A percentile compares a stretch with the other conserved stretches of the same genome.
Conservation (phyloP, 768 basidiomycete genomes). For the Mycena indigotica region DNA sequence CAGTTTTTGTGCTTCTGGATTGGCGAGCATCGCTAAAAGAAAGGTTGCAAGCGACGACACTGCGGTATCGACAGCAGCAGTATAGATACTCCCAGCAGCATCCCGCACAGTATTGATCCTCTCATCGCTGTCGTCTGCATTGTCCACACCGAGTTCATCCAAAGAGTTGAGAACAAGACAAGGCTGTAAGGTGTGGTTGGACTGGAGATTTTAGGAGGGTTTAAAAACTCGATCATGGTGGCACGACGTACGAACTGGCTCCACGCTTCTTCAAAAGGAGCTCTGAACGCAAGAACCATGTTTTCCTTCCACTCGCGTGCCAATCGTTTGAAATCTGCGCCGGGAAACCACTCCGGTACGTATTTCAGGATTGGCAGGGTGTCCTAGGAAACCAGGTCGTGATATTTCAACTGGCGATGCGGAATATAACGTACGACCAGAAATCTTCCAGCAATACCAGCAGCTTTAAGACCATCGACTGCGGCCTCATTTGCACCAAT, state of each 20-base stretch:
- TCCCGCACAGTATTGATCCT: background rate
- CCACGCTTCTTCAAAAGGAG: background rate
- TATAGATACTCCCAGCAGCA: background rate
- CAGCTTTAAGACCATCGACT: background rate
- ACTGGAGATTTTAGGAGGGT: background rate
- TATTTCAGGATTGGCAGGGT: background rate
- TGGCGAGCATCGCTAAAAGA: slow-evolving; percentile 24
- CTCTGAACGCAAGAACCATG: background rate
- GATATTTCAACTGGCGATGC: background rate
- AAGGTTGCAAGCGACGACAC: slow-evolving; percentile 22
- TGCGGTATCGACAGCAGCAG: background rate
- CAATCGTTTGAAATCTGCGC: background rate
- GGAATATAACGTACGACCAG: background rate
- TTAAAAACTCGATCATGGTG: background rate
- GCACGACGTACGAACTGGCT: background rate
- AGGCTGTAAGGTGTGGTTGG: background rate
- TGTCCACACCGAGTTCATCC: background rate
- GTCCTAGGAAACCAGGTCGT: background rate
- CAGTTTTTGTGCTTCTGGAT: slow-evolving; percentile 24
- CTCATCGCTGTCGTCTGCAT: background rate
- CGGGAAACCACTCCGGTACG: background rate
- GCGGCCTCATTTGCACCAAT: background rate
- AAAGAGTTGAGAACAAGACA: background rate
- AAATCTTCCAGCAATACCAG: background rate
- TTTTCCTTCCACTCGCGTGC: background rate